Percentiles rank a stretch among this genome's conserved stretches.
phyloP scores from a whole-genome alignment of 441 rosid genomes.

The Aleurites moluccanus region DNA sequence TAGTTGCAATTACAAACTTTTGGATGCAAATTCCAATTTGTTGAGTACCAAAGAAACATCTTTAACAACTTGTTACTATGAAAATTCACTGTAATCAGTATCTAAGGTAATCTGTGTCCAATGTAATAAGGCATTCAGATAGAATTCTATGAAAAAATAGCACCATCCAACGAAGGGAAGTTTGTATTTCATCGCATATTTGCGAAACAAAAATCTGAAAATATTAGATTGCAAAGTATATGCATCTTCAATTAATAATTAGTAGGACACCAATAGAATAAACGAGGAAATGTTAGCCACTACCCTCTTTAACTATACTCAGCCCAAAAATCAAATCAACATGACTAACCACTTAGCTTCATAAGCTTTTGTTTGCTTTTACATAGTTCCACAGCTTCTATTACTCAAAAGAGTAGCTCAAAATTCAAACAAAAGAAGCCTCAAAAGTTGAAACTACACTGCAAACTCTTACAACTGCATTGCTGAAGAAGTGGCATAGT shows the following conservation, averaged over 20 bases:
- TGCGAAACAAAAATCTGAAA: neutral
- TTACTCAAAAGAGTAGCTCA: constrained; percentile 14
- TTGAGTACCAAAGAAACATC: neutral
- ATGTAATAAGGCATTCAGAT: too few species aligned
- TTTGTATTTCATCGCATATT: neutral
- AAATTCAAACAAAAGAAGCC: neutral
- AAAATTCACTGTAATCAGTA: too few species aligned
- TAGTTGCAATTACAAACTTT: neutral
- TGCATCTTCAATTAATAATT: constrained; percentile 9
- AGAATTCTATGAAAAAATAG: neutral
- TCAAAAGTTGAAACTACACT: neutral
- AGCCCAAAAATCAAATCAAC: constrained; percentile 7
- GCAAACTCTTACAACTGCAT: constrained; percentile 5
- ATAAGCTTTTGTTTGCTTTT: constrained; percentile 19
- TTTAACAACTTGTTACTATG: too few species aligned
- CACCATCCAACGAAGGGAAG: neutral
- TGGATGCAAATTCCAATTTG: neutral
- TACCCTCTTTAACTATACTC: constrained; percentile 12
- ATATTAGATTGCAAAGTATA: neutral
- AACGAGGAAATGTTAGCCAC: neutral
- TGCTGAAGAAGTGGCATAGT: constrained; percentile 33
- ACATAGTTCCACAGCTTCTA: neutral
- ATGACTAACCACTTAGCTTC: neutral
- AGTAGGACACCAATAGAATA: neutral
- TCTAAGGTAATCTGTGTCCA: too few species aligned